Evolutionary conservation across 345 rosid genomes (phyloP).

Genomic region (Eucalyptus coolabah): DNA sequence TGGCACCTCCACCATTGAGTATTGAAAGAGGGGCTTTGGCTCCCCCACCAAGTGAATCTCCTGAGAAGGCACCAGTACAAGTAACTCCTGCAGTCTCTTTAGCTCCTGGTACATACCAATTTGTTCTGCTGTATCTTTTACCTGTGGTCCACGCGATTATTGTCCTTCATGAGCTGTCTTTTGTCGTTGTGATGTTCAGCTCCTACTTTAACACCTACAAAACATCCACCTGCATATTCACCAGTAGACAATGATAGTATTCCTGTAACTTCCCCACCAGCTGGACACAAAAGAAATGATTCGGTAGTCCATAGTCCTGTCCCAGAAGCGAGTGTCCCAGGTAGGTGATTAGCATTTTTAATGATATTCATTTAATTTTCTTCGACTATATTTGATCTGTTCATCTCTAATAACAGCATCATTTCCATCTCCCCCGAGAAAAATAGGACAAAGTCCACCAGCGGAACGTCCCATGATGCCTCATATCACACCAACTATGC

Average conservation of each 20-base stretch:
- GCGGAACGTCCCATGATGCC: neutral
- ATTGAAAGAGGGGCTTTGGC: neutral
- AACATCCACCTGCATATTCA: conserved; percentile 1
- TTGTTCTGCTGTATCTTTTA: neutral
- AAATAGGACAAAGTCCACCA: neutral
- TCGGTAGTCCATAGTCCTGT: neutral
- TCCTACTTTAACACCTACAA: neutral
- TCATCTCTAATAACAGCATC: neutral
- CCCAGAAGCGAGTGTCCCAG: conserved; percentile 2
- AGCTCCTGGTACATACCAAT: conserved; percentile 24
- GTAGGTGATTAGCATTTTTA: neutral
- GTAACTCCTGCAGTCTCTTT: conserved; percentile 14
- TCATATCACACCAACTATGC: neutral
- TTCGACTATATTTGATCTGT: neutral
- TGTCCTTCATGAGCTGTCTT: neutral
- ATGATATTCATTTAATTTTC: neutral
- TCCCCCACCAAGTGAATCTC: conserved; percentile 13
- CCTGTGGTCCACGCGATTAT: neutral
- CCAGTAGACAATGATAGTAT: neutral
- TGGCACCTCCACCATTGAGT: conserved; percentile 14
- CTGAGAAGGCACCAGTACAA: neutral
- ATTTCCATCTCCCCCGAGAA: neutral
- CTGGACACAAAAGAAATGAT: neutral
- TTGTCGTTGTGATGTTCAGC: neutral
- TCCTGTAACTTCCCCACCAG: neutral